Conservation (phyloP, 257 asterid species). For the Hygrophila difformis region DNA sequence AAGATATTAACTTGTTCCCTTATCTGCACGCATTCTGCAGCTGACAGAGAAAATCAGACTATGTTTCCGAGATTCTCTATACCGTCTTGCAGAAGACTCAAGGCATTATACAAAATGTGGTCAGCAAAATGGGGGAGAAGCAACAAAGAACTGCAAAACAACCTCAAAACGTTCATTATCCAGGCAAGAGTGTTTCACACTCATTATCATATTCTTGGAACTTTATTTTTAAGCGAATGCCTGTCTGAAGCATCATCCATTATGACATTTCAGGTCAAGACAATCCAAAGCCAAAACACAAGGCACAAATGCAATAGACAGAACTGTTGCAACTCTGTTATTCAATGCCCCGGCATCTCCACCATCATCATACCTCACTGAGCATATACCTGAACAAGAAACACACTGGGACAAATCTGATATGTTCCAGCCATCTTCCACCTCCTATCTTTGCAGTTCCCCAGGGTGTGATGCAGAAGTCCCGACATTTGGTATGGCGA, state of each 20-base stretch:
- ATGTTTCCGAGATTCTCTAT: constrained; percentile 46
- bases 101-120: constrained; percentile 17
- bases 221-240: background rate
- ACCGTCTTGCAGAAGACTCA: constrained; percentile 48
- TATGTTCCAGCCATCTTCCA: constrained; percentile 10
- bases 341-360: constrained; percentile 15
- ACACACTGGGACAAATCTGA: background rate
- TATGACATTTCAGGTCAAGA: constrained; percentile 16
- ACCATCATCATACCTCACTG: constrained; percentile 16
- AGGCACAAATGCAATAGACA: constrained; percentile 26
- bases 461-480: constrained; percentile 25
- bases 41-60: constrained; percentile 33
- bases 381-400: constrained; percentile 1
- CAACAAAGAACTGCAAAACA: background rate
- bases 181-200: constrained; percentile 19
- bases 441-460: background rate
- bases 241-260: background rate
- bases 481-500: constrained; percentile 11
- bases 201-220: background rate
- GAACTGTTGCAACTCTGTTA: constrained; percentile 41
- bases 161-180: constrained; percentile 14
- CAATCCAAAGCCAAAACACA: constrained; percentile 13
- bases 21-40: constrained; percentile 18
- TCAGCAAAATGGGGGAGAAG: constrained; percentile 11
- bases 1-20: constrained; percentile 4